Conservation (phyloP, 441 rosid species). For the Aleurites moluccanus region DNA sequence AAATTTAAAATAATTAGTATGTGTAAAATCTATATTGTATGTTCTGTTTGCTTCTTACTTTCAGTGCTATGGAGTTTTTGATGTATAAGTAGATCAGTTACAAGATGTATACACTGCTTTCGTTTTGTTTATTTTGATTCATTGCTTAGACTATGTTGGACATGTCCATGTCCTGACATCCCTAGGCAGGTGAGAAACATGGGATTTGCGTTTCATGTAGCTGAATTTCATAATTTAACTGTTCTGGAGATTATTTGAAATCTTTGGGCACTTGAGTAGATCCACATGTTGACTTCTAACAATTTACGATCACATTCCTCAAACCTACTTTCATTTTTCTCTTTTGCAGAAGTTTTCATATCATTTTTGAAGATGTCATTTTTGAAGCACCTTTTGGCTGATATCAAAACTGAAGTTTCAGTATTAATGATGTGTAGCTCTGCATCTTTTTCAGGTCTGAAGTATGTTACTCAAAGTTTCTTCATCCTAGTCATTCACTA, state of each 20-base stretch:
- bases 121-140: background rate
- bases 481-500: conserved; percentile 1
- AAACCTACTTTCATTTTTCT: background rate
- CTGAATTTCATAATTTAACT: background rate
- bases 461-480: conserved; percentile 7
- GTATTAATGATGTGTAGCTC: conserved; percentile 23
- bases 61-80: background rate
- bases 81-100: background rate
- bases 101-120: background rate
- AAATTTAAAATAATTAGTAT: background rate
- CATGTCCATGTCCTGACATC: background rate
- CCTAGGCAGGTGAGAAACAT: background rate
- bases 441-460: conserved; percentile 42
- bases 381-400: conserved; percentile 22
- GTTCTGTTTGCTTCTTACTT: background rate
- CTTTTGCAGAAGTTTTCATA: conserved; percentile 23
- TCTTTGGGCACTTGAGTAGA: background rate
- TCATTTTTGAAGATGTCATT: conserved; percentile 21
- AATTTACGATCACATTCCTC: background rate
- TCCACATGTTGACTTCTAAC: background rate
- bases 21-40: background rate
- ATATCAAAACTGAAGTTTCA: conserved; percentile 19
- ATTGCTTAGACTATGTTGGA: background rate
- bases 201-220: background rate
- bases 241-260: background rate